Conservation (phyloP, 2,329 filamentous ascomycete genomes). For the Penicillium nordicum region DNA sequence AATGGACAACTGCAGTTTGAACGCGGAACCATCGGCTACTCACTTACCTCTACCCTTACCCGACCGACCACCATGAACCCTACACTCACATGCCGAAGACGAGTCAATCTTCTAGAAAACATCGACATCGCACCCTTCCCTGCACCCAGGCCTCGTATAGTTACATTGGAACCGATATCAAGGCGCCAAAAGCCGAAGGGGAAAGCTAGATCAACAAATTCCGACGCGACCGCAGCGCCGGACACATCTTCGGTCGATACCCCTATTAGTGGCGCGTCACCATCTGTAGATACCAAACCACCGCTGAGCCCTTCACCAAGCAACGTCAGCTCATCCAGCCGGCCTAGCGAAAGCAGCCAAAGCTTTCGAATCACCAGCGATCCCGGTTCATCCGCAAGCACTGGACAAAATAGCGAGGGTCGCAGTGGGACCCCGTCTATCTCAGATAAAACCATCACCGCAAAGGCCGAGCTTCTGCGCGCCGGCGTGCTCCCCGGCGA, state of each 20-base stretch:
- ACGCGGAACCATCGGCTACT: constrained; percentile 86
- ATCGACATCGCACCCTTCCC: constrained; percentile 77
- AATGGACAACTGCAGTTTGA: constrained; percentile 66
- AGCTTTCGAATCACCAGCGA: constrained; percentile 53
- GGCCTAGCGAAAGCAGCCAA: constrained; percentile 61
- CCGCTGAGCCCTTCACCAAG: constrained; percentile 56
- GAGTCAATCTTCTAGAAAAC: constrained; percentile 73
- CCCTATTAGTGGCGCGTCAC: constrained; percentile 40
- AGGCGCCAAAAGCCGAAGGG: constrained; percentile 61
- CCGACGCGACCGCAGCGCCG: constrained; percentile 34
- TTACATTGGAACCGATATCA: constrained; percentile 85
- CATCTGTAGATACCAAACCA: constrained; percentile 35
- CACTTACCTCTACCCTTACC: constrained; percentile 84
- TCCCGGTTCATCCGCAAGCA: constrained; percentile 40
- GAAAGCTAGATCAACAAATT: constrained; percentile 46
- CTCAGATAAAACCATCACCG: constrained; percentile 77
- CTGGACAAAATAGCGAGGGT: constrained; percentile 46
- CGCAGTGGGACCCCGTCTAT: constrained; percentile 52
- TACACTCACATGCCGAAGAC: constrained; percentile 74
- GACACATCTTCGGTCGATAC: constrained; percentile 47
- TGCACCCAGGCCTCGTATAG: constrained; percentile 72
- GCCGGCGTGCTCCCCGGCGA: constrained; percentile 86
- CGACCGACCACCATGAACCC: constrained; percentile 82
- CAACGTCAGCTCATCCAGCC: constrained; percentile 68
- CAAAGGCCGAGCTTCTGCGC: constrained; percentile 76